Percentiles rank a stretch among this genome's conserved stretches.
Evolutionary conservation across 2,329 filamentous ascomycete genomes (phyloP).

Genomic region (Penicillium sp.): DNA sequence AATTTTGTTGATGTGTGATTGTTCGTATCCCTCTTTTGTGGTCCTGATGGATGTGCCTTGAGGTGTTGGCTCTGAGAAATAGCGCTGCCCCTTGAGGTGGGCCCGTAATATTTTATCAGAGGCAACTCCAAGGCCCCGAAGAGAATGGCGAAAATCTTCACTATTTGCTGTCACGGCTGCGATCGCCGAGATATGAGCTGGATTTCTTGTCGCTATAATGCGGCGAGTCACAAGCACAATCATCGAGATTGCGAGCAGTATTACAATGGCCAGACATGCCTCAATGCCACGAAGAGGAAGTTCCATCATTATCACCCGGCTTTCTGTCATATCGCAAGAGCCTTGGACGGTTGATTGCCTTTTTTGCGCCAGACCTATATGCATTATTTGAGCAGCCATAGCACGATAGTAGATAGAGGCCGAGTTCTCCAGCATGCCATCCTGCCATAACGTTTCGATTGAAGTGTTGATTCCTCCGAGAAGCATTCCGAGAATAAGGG

Average conservation of each 20-base stretch:
- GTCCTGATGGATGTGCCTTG: no score
- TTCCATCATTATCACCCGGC: conserved; percentile 11
- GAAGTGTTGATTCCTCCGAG: no score
- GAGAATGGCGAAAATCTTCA: conserved; percentile 1
- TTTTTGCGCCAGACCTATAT: conserved; percentile 8
- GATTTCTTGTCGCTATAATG: conserved; percentile 8
- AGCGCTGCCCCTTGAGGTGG: no score
- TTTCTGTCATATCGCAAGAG: conserved; percentile 2
- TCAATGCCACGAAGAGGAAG: conserved; percentile 14
- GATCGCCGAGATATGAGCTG: conserved; percentile 10
- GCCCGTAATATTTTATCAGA: no score
- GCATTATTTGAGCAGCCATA: conserved; percentile 13
- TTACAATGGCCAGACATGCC: conserved; percentile 7
- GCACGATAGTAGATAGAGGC: conserved; percentile 11
- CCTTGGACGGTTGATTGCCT: no score
- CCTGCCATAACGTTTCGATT: neutral
- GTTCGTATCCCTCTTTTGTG: no score
- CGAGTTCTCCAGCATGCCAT: neutral
- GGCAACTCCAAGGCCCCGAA: conserved; percentile 9
- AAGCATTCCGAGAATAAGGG: no score
- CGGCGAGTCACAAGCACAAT: neutral
- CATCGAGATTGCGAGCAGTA: conserved; percentile 1
- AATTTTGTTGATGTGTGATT: no score
- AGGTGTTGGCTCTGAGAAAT: no score
- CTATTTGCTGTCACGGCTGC: conserved; percentile 15